phyloP scores from a whole-genome alignment of 352 stramenopile genomes.

The Stephanocyclus meneghinianus region DNA sequence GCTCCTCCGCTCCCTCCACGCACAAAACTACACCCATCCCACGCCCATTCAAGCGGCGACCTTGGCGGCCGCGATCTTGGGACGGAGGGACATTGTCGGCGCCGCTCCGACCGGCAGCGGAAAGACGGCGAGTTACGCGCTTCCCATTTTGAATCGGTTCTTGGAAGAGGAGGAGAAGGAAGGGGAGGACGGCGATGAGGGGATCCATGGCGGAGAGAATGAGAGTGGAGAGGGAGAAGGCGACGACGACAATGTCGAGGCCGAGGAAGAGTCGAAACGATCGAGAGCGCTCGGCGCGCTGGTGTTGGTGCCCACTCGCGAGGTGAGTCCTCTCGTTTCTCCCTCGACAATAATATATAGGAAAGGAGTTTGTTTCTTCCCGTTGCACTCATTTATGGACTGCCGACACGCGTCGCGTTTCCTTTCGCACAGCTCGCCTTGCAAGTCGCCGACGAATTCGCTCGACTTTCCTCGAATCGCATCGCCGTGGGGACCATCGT shows the following conservation, averaged over 20 bases:
- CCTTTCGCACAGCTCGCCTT: constrained; percentile 83
- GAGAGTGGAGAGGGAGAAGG: not conserved
- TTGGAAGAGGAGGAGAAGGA: constrained; percentile 38
- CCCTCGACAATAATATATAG: too few relatives aligned
- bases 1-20: constrained; percentile 49
- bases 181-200: not conserved
- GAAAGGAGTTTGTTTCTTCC: too few relatives aligned
- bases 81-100: constrained; percentile 76
- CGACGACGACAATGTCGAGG: not conserved
- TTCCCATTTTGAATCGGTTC: constrained; percentile 73
- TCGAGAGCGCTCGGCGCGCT: constrained; percentile 83
- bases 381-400: too few relatives aligned
- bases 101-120: constrained; percentile 76
- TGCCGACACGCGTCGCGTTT: not conserved
- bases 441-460: constrained; percentile 91
- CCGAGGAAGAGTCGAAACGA: not conserved
- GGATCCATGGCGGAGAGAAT: too few relatives aligned
- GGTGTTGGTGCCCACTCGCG: constrained; percentile 92
- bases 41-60: constrained; percentile 76
- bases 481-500: constrained; percentile 87
- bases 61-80: constrained; percentile 67
- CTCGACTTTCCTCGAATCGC: constrained; percentile 52
- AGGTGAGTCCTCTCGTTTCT: constrained; percentile 51
- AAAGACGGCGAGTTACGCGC: constrained; percentile 78
- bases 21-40: constrained; percentile 60